Base-by-base conservation (phyloP, 495 filamentous ascomycete species). In the Margaritispora aquatica region DNA sequence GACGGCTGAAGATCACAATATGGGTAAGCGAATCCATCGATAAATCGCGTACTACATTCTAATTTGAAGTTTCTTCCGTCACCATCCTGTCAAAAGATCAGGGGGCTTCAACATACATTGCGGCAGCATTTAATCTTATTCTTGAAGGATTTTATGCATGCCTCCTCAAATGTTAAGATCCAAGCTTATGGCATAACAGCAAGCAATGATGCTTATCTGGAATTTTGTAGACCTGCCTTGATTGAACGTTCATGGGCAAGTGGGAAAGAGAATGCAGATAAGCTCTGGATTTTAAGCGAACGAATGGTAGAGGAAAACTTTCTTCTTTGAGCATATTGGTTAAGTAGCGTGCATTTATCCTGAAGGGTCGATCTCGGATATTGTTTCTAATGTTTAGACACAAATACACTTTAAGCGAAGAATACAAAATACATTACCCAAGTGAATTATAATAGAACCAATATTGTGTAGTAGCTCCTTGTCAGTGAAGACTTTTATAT, bases 111-210 rank as follows among this genome's bases (percentile, higher is more conserved):
- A 66, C 65, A 9, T 20, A 19, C 15, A 23, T 67, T 10, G 55
- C 54, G 17, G 63, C 63, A 10, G 65, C 63, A 23, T 60, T 67
- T 20, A 59, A 60, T 54, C 65, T 63, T 7, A 24, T 19, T 20
- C 34, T 65, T 21, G 52, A 51, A 34, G 34, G 59, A n/a, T n/a
- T n/a, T n/a, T n/a, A n/a, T n/a, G n/a, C n/a, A n/a, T 59, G 51
- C 0, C 8, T 34, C 5, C 8, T 48, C 20, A 48, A 23, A 52
- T 26, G 15, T 4, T 52, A 52, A 5, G 11, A 24, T 24, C 24
- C 29, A 15, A 15, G 15, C 29, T 34, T 5, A 34, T 17, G 8
- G 26, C 26, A 19, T 11, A 24, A 17, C 19, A 48, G 55, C n/a
- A 21, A 13, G 24, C n/a, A 58, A 58, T 26, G 55, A 44, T 10